These are phyloP conservation scores for Nakazawaea pomicola DNA, from an alignment of 805 yeast species.

Conservation along the genomic window DNA sequence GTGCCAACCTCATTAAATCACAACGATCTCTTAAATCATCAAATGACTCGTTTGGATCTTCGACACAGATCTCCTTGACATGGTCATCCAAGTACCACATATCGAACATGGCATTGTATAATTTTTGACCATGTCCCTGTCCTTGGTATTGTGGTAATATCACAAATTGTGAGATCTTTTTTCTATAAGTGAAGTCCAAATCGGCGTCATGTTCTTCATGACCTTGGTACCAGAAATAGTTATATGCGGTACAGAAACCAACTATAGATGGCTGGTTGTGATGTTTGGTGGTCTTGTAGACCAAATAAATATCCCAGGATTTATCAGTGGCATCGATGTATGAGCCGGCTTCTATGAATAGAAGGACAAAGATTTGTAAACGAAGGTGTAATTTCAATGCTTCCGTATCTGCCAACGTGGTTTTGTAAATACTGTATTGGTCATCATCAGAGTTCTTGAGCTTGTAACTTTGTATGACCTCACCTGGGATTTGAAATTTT, in stretches of 20 bases:
- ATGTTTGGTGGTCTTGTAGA: constrained; percentile 31
- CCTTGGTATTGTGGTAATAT: constrained; percentile 83
- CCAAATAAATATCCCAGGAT: constrained; percentile 73
- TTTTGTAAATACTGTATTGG: constrained; percentile 49
- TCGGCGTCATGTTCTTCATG: constrained; percentile 42
- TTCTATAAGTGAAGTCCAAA: constrained; percentile 36
- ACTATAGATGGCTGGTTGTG: constrained; percentile 39
- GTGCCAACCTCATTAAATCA: constrained; percentile 53
- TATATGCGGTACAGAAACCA: constrained; percentile 82
- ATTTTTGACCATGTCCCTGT: constrained; percentile 59
- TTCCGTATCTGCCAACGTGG: constrained; percentile 33
- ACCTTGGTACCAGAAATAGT: constrained; percentile 73
- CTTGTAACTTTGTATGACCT: constrained; percentile 28
- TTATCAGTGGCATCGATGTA: constrained; percentile 74
- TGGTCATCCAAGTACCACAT: constrained; percentile 48
- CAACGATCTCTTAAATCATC: constrained; percentile 85
- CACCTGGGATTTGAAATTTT: constrained; percentile 26
- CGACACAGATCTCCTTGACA: constrained; percentile 76
- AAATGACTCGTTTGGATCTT: constrained; percentile 90
- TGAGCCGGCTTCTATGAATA: constrained; percentile 92
- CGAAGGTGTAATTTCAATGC: constrained; percentile 57
- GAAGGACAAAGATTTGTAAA: constrained; percentile 71
- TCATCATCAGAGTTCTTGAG: constrained; percentile 26
- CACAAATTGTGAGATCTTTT: constrained; percentile 83
- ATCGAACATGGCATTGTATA: constrained; percentile 54